A percentile compares a stretch with the other conserved stretches of the same genome.
These are phyloP conservation scores for Flagelloscypha sp. DNA, from an alignment of 768 basidiomycete genomes.

Conservation along the genomic window DNA sequence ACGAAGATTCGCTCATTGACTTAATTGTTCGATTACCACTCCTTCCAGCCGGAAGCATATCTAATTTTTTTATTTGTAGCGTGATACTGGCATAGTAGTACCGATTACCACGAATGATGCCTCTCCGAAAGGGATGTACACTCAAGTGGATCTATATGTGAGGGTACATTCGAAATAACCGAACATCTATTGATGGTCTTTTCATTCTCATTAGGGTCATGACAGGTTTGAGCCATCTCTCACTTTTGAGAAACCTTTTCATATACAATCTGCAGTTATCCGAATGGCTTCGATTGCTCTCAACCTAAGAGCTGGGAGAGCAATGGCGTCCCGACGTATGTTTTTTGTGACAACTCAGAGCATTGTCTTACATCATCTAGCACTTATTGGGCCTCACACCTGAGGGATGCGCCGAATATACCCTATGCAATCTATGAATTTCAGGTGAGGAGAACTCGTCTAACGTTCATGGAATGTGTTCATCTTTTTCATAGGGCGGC, in stretches of 20 bases:
- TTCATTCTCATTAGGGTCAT: slow-evolving; percentile 7
- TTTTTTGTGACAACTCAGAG: slow-evolving; percentile 1
- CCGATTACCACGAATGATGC: slow-evolving; percentile 42
- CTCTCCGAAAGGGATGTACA: slow-evolving; percentile 36
- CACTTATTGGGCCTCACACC: slow-evolving; percentile 32
- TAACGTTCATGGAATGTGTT: slow-evolving; percentile 13
- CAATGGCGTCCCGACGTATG: slow-evolving; percentile 33
- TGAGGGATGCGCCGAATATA: slow-evolving; percentile 26
- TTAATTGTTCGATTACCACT: no score
- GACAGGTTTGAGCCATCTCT: no score
- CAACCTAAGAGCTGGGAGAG: slow-evolving; percentile 37
- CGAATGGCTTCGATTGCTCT: slow-evolving; percentile 48
- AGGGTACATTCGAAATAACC: background rate
- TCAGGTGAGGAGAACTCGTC: slow-evolving; percentile 22
- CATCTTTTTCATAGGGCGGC: slow-evolving; percentile 35
- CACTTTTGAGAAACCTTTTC: no score
- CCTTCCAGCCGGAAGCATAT: no score
- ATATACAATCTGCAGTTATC: no score
- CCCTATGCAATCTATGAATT: slow-evolving; percentile 36
- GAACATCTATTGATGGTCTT: background rate
- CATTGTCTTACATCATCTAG: slow-evolving; percentile 11
- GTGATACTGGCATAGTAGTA: slow-evolving; percentile 34
- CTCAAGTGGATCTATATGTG: slow-evolving; percentile 44
- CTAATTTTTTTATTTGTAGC: no score
- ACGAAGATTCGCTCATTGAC: slow-evolving; percentile 27